A percentile compares a stretch with the other conserved stretches of the same genome.
Evolutionary conservation across 495 filamentous ascomycete genomes (phyloP).

Genomic region (Haplographium delicatum): DNA sequence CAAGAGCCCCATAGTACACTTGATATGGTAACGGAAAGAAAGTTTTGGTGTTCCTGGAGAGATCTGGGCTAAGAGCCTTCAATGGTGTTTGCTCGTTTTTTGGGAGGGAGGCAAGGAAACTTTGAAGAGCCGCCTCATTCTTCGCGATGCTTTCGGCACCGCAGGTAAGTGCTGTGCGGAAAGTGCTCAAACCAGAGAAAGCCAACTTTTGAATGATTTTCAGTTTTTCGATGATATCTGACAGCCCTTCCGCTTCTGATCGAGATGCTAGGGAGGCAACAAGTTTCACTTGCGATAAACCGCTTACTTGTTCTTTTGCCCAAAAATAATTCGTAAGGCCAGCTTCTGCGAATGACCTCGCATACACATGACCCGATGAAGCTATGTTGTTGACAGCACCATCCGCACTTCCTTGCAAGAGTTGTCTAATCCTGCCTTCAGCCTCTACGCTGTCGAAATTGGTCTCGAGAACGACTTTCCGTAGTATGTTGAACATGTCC

Average conservation of each 20-base stretch:
- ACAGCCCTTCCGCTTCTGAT: slow-evolving; percentile 55
- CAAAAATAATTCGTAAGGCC: slow-evolving; percentile 64
- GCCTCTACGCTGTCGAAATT: slow-evolving; percentile 81
- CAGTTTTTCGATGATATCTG: slow-evolving; percentile 76
- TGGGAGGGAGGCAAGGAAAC: slow-evolving; percentile 62
- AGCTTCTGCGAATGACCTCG: slow-evolving; percentile 75
- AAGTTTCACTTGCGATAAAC: slow-evolving; percentile 84
- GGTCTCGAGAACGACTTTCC: slow-evolving; percentile 75
- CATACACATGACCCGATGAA: slow-evolving; percentile 78
- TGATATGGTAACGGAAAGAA: slow-evolving; percentile 96
- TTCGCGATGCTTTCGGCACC: slow-evolving; percentile 58
- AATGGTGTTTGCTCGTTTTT: slow-evolving; percentile 34
- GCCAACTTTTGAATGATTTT: slow-evolving; percentile 80
- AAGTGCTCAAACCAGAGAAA: slow-evolving; percentile 46
- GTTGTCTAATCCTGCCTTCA: slow-evolving; percentile 73
- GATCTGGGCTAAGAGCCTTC: slow-evolving; percentile 23
- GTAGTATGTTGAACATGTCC: slow-evolving; percentile 83
- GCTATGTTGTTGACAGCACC: slow-evolving; percentile 91
- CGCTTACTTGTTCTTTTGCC: slow-evolving; percentile 74
- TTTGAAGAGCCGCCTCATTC: slow-evolving; percentile 69
- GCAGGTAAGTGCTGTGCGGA: slow-evolving; percentile 86
- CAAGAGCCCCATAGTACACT: slow-evolving; percentile 84
- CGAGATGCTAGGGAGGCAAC: slow-evolving; percentile 54
- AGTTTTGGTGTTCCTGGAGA: slow-evolving; percentile 51
- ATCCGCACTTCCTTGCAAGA: slow-evolving; percentile 77